Evolutionary conservation across 768 basidiomycete species (phyloP).

Genomic region (Rhizopogon rudus): DNA sequence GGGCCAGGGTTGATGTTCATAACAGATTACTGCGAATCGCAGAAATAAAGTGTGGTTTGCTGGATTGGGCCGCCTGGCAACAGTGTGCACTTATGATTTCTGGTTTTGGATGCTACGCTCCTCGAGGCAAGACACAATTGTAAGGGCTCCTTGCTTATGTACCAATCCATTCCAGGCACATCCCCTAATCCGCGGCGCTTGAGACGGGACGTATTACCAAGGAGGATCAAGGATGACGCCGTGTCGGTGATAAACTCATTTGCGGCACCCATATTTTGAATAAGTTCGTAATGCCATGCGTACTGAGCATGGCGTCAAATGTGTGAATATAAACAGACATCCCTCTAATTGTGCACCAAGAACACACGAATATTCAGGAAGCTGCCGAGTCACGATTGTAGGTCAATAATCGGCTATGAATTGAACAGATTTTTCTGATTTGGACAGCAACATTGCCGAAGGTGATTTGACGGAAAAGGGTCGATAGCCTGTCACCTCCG

Average conservation of each 20-base stretch:
- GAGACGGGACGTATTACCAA: too few species aligned
- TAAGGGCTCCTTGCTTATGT: background rate
- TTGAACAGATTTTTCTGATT: too few species aligned
- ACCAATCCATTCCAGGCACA: background rate
- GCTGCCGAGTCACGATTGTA: too few species aligned
- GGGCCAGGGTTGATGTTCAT: background rate
- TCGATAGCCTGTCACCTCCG: too few species aligned
- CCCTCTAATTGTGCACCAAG: background rate
- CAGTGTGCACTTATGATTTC: background rate
- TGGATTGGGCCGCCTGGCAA: too few species aligned
- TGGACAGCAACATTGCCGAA: too few species aligned
- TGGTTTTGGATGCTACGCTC: background rate
- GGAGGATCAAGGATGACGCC: too few species aligned
- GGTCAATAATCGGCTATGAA: too few species aligned
- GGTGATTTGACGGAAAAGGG: too few species aligned
- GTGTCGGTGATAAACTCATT: too few species aligned
- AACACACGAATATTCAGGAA: too few species aligned
- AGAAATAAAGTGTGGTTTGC: background rate
- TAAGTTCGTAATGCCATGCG: background rate
- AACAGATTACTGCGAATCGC: background rate
- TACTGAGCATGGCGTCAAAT: background rate
- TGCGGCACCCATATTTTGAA: background rate
- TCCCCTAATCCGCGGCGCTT: background rate
- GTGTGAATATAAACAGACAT: background rate
- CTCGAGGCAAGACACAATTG: background rate